A percentile compares a stretch with the other conserved stretches of the same genome.
Evolutionary conservation across 2,329 filamentous ascomycete genomes (phyloP).

Genomic region (Calonectria crousiana): DNA sequence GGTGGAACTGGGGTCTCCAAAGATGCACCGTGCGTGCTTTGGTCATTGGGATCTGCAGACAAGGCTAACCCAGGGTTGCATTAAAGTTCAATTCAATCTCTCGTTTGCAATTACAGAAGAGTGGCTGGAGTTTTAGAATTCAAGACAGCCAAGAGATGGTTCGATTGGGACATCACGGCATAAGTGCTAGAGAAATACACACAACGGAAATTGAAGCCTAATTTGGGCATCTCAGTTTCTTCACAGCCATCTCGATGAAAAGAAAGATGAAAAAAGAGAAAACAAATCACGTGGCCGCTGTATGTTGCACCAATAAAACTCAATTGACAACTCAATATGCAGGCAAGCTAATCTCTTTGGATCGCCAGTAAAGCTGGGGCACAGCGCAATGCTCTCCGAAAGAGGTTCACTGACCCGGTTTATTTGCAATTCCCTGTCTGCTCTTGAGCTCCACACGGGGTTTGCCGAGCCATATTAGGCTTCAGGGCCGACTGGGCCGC

Average conservation of each 20-base stretch:
- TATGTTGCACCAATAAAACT: neutral
- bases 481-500: constrained; percentile 3
- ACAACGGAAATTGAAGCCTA: neutral
- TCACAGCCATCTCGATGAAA: neutral
- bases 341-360: neutral
- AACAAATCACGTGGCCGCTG: neutral
- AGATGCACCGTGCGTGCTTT: neutral
- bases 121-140: neutral
- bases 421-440: neutral
- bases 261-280: neutral
- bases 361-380: neutral
- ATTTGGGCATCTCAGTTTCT: neutral
- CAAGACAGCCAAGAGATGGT: neutral
- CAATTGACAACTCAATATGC: neutral
- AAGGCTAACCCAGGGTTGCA: neutral
- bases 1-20: neutral
- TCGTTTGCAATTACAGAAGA: neutral
- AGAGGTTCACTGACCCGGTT: neutral
- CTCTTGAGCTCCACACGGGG: neutral
- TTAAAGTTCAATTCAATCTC: neutral
- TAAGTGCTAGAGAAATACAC: neutral
- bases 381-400: neutral
- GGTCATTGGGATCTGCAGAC: neutral
- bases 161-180: neutral
- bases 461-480: neutral